Percentiles rank a stretch among this genome's conserved stretches.
Evolutionary conservation across 2,329 filamentous ascomycete genomes (phyloP).

Genomic region (Aspergillus costaricaensis): DNA sequence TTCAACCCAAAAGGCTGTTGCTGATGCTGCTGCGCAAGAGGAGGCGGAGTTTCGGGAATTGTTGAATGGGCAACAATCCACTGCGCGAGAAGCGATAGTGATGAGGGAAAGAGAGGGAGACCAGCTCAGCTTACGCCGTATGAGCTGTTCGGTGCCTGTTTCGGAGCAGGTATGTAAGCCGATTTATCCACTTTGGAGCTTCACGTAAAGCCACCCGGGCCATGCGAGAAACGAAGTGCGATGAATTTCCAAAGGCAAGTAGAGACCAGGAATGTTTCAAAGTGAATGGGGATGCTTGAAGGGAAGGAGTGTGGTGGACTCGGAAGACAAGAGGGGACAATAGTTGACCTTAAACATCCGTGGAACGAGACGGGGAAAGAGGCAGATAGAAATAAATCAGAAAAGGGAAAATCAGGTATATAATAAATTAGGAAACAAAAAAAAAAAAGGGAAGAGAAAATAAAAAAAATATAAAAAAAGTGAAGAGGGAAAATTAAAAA

Average conservation of each 20-base stretch:
- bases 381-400: conserved; percentile 3
- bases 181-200: conserved; percentile 22
- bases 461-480: too few relatives aligned
- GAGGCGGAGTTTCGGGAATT: too few relatives aligned
- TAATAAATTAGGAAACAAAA: too few relatives aligned
- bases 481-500: too few relatives aligned
- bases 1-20: neutral
- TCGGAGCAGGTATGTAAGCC: conserved; percentile 25
- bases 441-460: too few relatives aligned
- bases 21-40: too few relatives aligned
- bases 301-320: conserved; percentile 4
- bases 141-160: conserved; percentile 19
- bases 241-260: neutral
- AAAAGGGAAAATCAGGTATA: conserved; percentile 1
- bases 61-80: too few relatives aligned
- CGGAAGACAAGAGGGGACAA: conserved; percentile 6
- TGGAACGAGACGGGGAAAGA: neutral
- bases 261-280: conserved; percentile 9
- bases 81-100: neutral
- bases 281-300: neutral
- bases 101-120: neutral
- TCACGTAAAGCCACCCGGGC: conserved; percentile 18
- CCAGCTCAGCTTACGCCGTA: conserved; percentile 17
- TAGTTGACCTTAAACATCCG: neutral
- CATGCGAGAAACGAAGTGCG: conserved; percentile 15